phyloP scores from a whole-genome alignment of 1,284 basidiomycete species.

The Austroboletus niveus region DNA sequence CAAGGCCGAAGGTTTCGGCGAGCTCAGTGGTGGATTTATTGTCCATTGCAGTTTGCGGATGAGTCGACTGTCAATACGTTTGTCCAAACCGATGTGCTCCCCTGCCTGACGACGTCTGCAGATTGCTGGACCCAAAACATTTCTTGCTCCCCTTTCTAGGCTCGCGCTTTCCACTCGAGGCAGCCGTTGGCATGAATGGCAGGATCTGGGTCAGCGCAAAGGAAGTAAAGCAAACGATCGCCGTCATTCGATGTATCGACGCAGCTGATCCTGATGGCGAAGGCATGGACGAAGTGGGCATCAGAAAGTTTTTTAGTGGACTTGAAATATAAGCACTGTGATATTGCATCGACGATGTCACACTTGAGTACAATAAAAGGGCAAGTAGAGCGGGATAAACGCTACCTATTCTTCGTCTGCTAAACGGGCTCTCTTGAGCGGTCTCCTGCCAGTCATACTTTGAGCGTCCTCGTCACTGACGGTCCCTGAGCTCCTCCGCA shows the following conservation, averaged over 20 bases:
- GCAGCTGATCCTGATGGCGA: constrained; percentile 69
- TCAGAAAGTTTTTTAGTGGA: constrained; percentile 54
- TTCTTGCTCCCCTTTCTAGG: constrained; percentile 76
- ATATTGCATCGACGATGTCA: neutral
- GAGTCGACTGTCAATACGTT: constrained; percentile 67
- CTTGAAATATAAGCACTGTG: constrained; percentile 47
- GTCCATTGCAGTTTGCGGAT: constrained; percentile 73
- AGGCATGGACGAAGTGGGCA: constrained; percentile 47
- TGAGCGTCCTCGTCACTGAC: constrained; percentile 68
- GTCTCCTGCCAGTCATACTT: constrained; percentile 48
- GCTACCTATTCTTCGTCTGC: constrained; percentile 52
- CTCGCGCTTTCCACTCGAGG: constrained; percentile 71
- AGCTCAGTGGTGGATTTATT: constrained; percentile 77
- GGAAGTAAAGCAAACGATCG: constrained; percentile 65
- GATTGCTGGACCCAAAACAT: constrained; percentile 70
- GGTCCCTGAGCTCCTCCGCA: constrained; percentile 56
- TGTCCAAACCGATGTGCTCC: constrained; percentile 2
- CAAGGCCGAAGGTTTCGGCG: constrained; percentile 82
- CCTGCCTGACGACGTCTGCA: constrained; percentile 33
- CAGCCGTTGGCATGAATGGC: constrained; percentile 79
- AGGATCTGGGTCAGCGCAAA: constrained; percentile 77
- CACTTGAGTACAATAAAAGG: constrained; percentile 6
- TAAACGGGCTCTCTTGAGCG: constrained; percentile 58
- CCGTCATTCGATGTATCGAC: constrained; percentile 67
- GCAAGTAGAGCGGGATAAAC: constrained; percentile 2